These are phyloP conservation scores for Neopestalotiopsis sp. DNA, from an alignment of 2,329 filamentous ascomycete genomes.

Conservation along the genomic window DNA sequence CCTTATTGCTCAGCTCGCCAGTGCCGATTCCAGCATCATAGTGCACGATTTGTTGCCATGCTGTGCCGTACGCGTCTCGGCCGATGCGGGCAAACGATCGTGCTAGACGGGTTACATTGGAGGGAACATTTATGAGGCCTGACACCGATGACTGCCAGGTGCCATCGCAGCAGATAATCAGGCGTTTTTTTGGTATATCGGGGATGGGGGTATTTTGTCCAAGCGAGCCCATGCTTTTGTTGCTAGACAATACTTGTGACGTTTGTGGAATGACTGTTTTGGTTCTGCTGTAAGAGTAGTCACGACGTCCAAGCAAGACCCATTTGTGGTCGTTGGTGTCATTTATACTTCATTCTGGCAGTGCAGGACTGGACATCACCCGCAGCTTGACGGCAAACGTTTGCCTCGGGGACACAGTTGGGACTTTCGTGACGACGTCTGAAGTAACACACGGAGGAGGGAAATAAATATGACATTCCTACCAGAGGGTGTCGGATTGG, in stretches of 20 bases:
- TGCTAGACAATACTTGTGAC: not conserved
- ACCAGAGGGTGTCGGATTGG: not conserved
- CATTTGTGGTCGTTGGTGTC: not conserved
- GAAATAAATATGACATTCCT: not conserved
- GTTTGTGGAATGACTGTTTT: not conserved
- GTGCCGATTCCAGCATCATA: conserved; percentile 39
- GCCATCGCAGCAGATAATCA: conserved; percentile 24
- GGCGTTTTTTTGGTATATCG: conserved; percentile 16
- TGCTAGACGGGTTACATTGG: conserved; percentile 29
- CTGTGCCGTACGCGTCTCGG: conserved; percentile 40
- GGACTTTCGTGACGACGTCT: not conserved
- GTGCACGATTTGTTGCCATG: conserved; percentile 28
- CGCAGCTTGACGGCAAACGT: not conserved
- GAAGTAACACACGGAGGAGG: not conserved
- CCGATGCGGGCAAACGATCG: conserved; percentile 33
- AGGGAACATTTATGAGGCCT: conserved; percentile 25
- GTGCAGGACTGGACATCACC: not conserved
- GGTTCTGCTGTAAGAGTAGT: not conserved
- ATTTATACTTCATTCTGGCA: not conserved
- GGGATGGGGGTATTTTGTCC: not conserved
- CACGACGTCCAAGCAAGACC: not conserved
- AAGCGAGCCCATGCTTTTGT: conserved; percentile 3
- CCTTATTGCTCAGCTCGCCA: conserved; percentile 42
- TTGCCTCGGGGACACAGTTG: not conserved
- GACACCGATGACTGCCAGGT: conserved; percentile 30